Evolutionary conservation across 805 yeast genomes (phyloP).

Genomic region (Teunomyces lycoperdinae): DNA sequence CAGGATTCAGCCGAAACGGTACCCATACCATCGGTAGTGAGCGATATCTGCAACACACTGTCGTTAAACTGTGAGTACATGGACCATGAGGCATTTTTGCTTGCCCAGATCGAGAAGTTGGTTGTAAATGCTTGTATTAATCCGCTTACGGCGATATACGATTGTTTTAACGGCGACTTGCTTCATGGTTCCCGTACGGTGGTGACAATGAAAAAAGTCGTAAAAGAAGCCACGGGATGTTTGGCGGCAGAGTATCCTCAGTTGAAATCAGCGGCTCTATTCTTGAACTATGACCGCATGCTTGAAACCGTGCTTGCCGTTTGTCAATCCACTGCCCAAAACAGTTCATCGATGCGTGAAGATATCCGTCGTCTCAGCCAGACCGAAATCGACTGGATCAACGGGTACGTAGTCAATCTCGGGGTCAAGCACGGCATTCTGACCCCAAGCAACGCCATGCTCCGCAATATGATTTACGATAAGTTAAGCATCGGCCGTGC

Average conservation of each 20-base stretch:
- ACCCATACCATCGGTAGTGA: background rate
- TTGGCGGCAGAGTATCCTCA: slow-evolving; percentile 30
- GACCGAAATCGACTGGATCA: slow-evolving; percentile 80
- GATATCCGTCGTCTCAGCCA: slow-evolving; percentile 55
- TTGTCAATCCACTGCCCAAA: slow-evolving; percentile 44
- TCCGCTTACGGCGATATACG: slow-evolving; percentile 73
- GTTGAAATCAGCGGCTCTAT: slow-evolving; percentile 20
- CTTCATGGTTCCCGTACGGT: slow-evolving; percentile 34
- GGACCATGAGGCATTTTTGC: slow-evolving; percentile 44
- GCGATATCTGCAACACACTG: slow-evolving; percentile 13
- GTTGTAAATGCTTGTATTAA: slow-evolving; percentile 81
- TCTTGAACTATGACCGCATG: slow-evolving; percentile 33
- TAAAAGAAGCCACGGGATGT: slow-evolving; percentile 45
- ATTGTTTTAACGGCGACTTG: slow-evolving; percentile 77
- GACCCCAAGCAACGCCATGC: slow-evolving; percentile 47
- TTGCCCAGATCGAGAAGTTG: slow-evolving; percentile 69
- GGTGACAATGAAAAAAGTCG: slow-evolving; percentile 37
- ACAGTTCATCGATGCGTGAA: slow-evolving; percentile 68
- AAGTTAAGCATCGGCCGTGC: slow-evolving; percentile 31
- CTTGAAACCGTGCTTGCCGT: slow-evolving; percentile 31
- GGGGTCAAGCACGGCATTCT: slow-evolving; percentile 46
- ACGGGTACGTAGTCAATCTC: slow-evolving; percentile 67
- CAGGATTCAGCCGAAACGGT: slow-evolving; percentile 8
- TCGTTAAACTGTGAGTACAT: slow-evolving; percentile 26
- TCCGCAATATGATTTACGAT: slow-evolving; percentile 44